Evolutionary conservation across 176 grass and related monocot species (phyloP).

Genomic region (Zizania latifolia): DNA sequence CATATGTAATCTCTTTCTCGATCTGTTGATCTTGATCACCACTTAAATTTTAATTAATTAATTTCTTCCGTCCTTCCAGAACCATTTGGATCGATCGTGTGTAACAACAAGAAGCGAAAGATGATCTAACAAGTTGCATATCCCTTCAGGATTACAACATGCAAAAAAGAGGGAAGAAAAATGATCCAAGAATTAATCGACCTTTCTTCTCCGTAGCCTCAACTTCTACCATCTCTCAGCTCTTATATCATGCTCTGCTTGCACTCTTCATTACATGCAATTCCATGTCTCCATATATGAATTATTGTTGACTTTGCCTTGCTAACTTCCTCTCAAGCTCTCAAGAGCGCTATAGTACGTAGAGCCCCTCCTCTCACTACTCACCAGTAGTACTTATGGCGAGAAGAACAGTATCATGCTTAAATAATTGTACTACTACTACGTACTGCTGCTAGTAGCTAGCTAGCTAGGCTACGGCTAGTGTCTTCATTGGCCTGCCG

Average conservation of each 20-base stretch:
- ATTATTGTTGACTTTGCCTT: background rate
- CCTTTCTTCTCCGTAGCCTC: background rate
- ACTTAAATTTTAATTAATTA: no score
- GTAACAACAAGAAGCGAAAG: background rate
- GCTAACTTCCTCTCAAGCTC: background rate
- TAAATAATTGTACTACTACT: no score
- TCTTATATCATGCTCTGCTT: background rate
- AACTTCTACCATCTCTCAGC: background rate
- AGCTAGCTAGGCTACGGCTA: slow-evolving; percentile 41
- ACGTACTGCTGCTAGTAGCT: no score
- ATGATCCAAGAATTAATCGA: background rate
- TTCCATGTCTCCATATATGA: background rate
- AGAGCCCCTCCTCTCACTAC: no score
- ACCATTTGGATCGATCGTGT: background rate
- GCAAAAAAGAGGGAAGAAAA: background rate
- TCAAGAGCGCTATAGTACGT: background rate
- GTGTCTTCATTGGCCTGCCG: slow-evolving; percentile 21
- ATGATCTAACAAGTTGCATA: background rate
- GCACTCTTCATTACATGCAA: background rate
- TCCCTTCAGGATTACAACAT: background rate
- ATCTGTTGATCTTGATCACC: no score
- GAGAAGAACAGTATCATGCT: no score
- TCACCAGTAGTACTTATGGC: no score
- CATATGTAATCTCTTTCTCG: background rate
- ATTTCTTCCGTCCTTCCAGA: background rate